phyloP scores from a whole-genome alignment of 2,329 filamentous ascomycete species.

The Trichoderma sp. region DNA sequence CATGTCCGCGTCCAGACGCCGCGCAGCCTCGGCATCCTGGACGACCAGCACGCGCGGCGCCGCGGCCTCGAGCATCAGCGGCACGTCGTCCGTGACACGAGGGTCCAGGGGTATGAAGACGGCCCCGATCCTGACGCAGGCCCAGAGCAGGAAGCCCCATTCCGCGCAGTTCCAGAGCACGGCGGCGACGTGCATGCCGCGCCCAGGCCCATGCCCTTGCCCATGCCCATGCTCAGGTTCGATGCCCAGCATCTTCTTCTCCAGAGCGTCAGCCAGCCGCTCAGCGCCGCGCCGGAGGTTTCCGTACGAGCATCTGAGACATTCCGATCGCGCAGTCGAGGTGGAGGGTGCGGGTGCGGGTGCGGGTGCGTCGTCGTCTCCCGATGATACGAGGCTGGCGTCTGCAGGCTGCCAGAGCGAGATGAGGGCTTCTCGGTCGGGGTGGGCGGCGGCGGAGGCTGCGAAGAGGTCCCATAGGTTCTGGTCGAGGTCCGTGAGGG shows the following conservation, averaged over 20 bases:
- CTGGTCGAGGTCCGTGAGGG: slow-evolving; percentile 36
- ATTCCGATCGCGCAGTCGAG: slow-evolving; percentile 23
- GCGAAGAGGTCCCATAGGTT: slow-evolving; percentile 42
- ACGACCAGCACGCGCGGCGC: slow-evolving; percentile 39
- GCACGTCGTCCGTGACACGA: slow-evolving; percentile 33
- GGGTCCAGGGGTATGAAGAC: slow-evolving; percentile 43
- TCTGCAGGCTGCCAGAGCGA: slow-evolving; percentile 40
- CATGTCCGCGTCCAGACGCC: slow-evolving; percentile 28
- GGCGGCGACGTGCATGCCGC: slow-evolving; percentile 39
- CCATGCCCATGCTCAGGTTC: too few relatives aligned
- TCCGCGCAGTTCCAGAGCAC: slow-evolving; percentile 45
- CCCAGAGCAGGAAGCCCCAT: slow-evolving; percentile 46
- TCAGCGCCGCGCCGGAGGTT: slow-evolving; percentile 35
- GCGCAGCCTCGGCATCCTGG: slow-evolving; percentile 37
- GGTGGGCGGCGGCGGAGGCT: slow-evolving; percentile 35
- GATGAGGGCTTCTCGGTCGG: slow-evolving; percentile 42
- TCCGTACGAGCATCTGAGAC: slow-evolving; percentile 40
- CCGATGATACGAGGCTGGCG: slow-evolving; percentile 9
- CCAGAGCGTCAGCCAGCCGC: slow-evolving; percentile 34
- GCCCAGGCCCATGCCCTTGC: slow-evolving; percentile 32
- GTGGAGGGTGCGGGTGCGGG: background rate
- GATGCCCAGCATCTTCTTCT: background rate
- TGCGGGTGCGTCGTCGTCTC: background rate
- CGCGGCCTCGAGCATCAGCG: slow-evolving; percentile 33
- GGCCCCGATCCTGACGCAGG: slow-evolving; percentile 40